Conservation (phyloP, 306 rosid species). For the Styphnolobium japonicum region DNA sequence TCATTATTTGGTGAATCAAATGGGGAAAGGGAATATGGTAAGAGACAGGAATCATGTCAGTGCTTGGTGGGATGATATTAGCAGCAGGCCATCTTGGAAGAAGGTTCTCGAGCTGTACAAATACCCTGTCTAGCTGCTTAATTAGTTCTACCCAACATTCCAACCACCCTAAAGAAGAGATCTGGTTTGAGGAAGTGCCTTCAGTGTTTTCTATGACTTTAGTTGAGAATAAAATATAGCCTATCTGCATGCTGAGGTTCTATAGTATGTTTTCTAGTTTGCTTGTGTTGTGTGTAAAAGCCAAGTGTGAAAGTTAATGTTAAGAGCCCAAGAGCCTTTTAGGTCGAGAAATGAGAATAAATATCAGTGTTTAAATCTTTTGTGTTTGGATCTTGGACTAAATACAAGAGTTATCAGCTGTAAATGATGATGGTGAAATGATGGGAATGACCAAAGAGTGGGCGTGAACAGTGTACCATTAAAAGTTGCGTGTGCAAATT, state of each 20-base stretch:
- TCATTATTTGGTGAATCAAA: conserved; percentile 44
- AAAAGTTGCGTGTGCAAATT: no score
- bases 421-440: no score
- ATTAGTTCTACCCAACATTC: not conserved
- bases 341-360: no score
- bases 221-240: not conserved
- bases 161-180: no score
- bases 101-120: conserved; percentile 39
- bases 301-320: no score
- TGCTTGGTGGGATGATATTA: conserved; percentile 67
- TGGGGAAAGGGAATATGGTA: conserved; percentile 34
- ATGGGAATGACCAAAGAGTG: no score
- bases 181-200: not conserved
- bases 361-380: no score
- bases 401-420: no score
- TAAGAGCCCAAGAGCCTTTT: no score
- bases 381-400: no score
- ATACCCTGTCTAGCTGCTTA: conserved; percentile 27
- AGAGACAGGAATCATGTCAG: conserved; percentile 50
- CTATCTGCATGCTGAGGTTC: not conserved
- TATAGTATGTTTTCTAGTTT: not conserved
- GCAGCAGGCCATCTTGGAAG: conserved; percentile 59
- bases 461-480: no score
- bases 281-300: not conserved
- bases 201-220: not conserved